Base-by-base conservation (phyloP, 352 stramenopile genomes). In the Phytophthora melonis region DNA sequence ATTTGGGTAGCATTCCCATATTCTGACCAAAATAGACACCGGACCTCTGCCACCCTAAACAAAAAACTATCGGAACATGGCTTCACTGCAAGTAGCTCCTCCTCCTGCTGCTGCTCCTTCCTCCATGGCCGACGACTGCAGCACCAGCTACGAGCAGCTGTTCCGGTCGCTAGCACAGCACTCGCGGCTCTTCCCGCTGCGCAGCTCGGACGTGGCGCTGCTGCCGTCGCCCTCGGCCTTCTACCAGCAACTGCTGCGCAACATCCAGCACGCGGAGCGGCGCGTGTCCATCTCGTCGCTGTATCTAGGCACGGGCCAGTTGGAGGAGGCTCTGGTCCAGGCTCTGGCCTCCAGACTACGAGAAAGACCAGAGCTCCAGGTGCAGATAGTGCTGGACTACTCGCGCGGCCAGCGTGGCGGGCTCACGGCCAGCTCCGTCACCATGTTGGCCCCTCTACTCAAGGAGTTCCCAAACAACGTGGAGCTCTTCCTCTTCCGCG, bases 381-480 rank as follows among this genome's bases (percentile, higher is more conserved):
- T 93, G 59, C 72, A 77, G 19, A 82, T 94, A 14, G 83, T 94
- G 25, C 74, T 94, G 19, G 88, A 94, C 75, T 89, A 89, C 58
- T 92, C 86, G 4, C 78, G 88, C 30, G 88, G 86, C 59, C 88
- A 94, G 68, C 84, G 86, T 3, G 77, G 81, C 13, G 70, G 75
- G 9, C 30, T 79, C 45, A 57, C 62, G 32, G 66, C 72, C 23
- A 93, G 77, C 70, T 94, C 88, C 2, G 86, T 94, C 41, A 79
- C 70, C 1, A 86, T 94, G 73, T 70, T 94, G 65, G 76, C 78
- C 36, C 74, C 72, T 16, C 57, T 94, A 2, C 34, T 93, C 5
- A 52, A 67, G 21, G 56, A 81, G 13, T 92, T 90, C 62, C 86
- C 86, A 5, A 25, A 62, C 43, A 88, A 88, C 49, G 79, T 93